A percentile compares a stretch with the other conserved stretches of the same genome.
Evolutionary conservation across 495 filamentous ascomycete genomes (phyloP).

Genomic region (Aspergillus bertholletiae): DNA sequence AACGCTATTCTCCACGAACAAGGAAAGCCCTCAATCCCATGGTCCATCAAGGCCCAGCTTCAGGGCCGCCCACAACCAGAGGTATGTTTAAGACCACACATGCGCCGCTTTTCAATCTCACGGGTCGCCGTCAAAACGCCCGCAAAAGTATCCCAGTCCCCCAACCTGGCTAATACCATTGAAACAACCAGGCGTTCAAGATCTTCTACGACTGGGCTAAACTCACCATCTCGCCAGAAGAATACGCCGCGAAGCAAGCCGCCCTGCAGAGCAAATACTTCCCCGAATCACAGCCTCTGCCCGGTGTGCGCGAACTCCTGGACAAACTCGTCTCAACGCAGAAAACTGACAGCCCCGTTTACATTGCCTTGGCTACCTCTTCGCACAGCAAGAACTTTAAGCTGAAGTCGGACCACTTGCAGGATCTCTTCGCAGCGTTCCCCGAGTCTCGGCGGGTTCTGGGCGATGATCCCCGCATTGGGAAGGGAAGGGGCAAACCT

Average conservation of each 20-base stretch:
- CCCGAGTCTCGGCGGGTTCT: constrained; percentile 63
- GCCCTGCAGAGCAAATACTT: constrained; percentile 69
- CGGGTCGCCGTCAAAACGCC: too few relatives aligned
- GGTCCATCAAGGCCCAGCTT: constrained; percentile 89
- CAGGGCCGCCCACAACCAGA: constrained; percentile 85
- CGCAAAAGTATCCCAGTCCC: too few relatives aligned
- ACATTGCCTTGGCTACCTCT: constrained; percentile 86
- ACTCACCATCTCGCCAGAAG: constrained; percentile 66
- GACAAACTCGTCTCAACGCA: constrained; percentile 41
- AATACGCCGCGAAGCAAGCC: constrained; percentile 56
- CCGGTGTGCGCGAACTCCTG: constrained; percentile 72
- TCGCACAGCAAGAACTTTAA: constrained; percentile 66
- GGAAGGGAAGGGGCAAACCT: constrained; percentile 80
- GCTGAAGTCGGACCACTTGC: constrained; percentile 75
- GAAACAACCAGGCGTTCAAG: constrained; percentile 27
- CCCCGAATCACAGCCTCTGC: constrained; percentile 67
- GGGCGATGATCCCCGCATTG: constrained; percentile 83
- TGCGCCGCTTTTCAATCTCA: not conserved
- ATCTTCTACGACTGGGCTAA: constrained; percentile 83
- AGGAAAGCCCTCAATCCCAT: constrained; percentile 70
- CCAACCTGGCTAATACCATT: not conserved
- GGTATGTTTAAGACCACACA: constrained; percentile 31
- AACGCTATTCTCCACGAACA: constrained; percentile 77
- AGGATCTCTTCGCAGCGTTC: constrained; percentile 72
- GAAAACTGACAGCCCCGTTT: constrained; percentile 48